Evolutionary conservation across 768 basidiomycete species (phyloP).

Genomic region (Termitomyces sp.): DNA sequence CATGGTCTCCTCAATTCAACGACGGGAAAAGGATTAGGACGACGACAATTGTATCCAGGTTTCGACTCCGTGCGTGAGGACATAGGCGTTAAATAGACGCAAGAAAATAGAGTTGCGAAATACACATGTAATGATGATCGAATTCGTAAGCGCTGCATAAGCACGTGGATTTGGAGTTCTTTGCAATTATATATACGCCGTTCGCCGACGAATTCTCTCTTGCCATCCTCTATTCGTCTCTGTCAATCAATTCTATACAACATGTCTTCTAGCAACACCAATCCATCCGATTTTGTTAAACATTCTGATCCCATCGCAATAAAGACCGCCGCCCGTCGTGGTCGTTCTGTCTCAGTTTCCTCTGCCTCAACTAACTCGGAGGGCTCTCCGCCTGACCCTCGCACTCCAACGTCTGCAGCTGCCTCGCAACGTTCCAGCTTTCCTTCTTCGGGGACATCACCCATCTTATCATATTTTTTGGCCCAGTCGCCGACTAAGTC

Average conservation of each 20-base stretch:
- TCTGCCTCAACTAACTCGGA: conserved; percentile 52
- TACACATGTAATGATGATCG: not conserved
- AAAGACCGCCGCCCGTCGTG: conserved; percentile 32
- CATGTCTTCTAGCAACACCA: conserved; percentile 22
- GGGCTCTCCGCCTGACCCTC: conserved; percentile 45
- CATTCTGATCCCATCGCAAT: conserved; percentile 68
- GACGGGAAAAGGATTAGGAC: not conserved
- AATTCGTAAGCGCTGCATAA: conserved; percentile 9
- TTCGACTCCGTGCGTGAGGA: not conserved
- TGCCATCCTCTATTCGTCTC: conserved; percentile 14
- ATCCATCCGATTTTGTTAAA: conserved; percentile 22
- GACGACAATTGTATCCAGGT: not conserved
- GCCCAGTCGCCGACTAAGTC: conserved; percentile 55
- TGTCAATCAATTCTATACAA: conserved; percentile 12
- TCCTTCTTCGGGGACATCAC: conserved; percentile 57
- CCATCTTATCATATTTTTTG: conserved; percentile 67
- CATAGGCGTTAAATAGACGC: not conserved
- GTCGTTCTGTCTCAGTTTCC: conserved; percentile 59
- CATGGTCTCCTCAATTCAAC: not conserved
- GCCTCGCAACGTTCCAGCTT: conserved; percentile 36
- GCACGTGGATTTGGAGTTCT: conserved; percentile 13
- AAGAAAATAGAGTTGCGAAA: not conserved
- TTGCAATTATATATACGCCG: conserved; percentile 17
- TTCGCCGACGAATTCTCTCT: conserved; percentile 6
- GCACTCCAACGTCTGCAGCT: conserved; percentile 46